A percentile compares a stretch with the other conserved stretches of the same genome.
Evolutionary conservation across 176 grass and related monocot species (phyloP).

Genomic region (Secale cereale): DNA sequence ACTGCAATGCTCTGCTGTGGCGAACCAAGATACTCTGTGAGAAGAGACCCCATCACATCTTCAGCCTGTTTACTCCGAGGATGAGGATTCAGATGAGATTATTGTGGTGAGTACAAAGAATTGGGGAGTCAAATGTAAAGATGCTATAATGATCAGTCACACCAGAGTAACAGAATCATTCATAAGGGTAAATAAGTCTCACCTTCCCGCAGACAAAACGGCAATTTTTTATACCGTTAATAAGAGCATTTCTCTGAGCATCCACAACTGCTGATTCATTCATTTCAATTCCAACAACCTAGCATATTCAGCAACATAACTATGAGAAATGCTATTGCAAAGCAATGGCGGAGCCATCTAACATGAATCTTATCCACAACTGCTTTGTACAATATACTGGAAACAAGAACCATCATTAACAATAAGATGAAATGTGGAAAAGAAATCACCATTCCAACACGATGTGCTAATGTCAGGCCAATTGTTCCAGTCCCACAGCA

Average conservation of each 20-base stretch:
- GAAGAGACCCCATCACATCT: slow-evolving; percentile 80
- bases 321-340: slow-evolving; percentile 19
- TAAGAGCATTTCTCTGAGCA: slow-evolving; percentile 84
- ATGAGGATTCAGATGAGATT: slow-evolving; percentile 31
- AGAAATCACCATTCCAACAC: slow-evolving; percentile 79
- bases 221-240: slow-evolving; percentile 79
- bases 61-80: slow-evolving; percentile 61
- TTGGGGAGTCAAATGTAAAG: not conserved
- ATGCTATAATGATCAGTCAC: not conserved
- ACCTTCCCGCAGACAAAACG: slow-evolving; percentile 90
- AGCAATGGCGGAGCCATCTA: slow-evolving; percentile 1
- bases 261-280: slow-evolving; percentile 89
- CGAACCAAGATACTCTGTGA: slow-evolving; percentile 81
- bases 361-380: not conserved
- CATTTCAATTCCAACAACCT: slow-evolving; percentile 99
- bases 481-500: slow-evolving; percentile 99
- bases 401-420: slow-evolving; percentile 16
- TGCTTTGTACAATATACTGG: not conserved
- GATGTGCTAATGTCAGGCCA: slow-evolving; percentile 83
- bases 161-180: slow-evolving; percentile 1
- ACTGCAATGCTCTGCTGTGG: slow-evolving; percentile 36
- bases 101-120: not conserved
- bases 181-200: slow-evolving; percentile 14
- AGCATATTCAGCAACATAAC: slow-evolving; percentile 17
- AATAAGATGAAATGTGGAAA: slow-evolving; percentile 2